Evolutionary conservation across 495 filamentous ascomycete species (phyloP), one percentile per base, ranked within the genome.

Genomic region (Talaromyces thailandensis): DNA sequence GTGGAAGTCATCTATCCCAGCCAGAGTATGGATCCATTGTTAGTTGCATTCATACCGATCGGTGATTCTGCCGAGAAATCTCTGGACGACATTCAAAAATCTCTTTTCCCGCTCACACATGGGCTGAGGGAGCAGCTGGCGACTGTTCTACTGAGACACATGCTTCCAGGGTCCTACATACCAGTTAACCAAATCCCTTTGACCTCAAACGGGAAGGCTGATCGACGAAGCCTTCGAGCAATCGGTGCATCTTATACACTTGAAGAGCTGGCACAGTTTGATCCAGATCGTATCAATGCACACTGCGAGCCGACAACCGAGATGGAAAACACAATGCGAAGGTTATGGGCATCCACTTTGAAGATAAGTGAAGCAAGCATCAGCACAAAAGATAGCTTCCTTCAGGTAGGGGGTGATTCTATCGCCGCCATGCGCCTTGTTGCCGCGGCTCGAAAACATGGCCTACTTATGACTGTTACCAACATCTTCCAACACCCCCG

Each of bases 401-500:
- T 71, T 53, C 25, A 60, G 3, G 56, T 67, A 29, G 69, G 69
- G 6, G 69, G 69, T 0, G 62, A 70, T 35, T 71, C 69, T 12
- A 35, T 71, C 9, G 21, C 32, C 9, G 68, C 68, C 4, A 71
- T 71, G 62, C 64, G 64, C 52, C 45, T 72, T 24, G 68, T 65
- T 1, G 52, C 59, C 4, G 61, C 56, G 8, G 37, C 21, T 23
- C 31, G 64, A 24, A 24, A 64, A 0, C 62, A 71, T 21, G 64
- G 64, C 6, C 65, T 75, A n/a, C 63, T 60, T 0, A 64, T 81
- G 1, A 75, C 66, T 40, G 70, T 78, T 3, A 69, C 68, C 6
- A 66, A 68, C 52, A 72, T 78, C 26, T 79, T 78, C 58, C 64
- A 63, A 4, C 65, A 75, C 21, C 72, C 73, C 6, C 71, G 63